phyloP scores from a whole-genome alignment of 257 asterid genomes.

The Nicotiana knightiana region DNA sequence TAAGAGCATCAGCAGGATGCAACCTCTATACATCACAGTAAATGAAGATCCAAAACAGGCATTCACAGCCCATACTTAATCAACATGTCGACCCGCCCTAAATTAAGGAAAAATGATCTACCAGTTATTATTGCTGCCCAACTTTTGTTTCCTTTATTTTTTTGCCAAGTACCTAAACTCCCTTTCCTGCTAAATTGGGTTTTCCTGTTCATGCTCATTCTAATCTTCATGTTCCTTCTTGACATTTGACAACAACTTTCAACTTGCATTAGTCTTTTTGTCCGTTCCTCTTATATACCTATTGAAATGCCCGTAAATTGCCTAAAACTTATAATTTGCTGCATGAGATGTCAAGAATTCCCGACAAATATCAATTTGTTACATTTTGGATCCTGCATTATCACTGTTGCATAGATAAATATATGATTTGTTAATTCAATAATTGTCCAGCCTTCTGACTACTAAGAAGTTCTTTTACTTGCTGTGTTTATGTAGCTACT shows the following conservation, averaged over 20 bases:
- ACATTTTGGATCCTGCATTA: background rate
- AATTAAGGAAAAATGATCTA: background rate
- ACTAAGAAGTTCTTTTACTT: constrained; percentile 16
- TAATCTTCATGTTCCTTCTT: background rate
- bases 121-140: background rate
- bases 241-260: background rate
- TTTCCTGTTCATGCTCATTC: background rate
- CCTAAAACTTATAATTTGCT: background rate
- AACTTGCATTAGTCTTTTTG: background rate
- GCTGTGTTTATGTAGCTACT: constrained; percentile 15
- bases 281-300: background rate
- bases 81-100: background rate
- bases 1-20: background rate
- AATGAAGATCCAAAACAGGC: background rate
- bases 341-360: background rate
- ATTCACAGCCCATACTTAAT: background rate
- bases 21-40: background rate
- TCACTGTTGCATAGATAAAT: background rate
- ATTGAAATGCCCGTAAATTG: background rate
- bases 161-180: background rate
- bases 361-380: background rate
- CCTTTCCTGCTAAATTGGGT: background rate
- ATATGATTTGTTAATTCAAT: background rate
- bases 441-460: background rate
- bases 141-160: background rate